These are phyloP conservation scores for Triglochin maritima DNA, from an alignment of 106 monocot genomes.

Conservation along the genomic window DNA sequence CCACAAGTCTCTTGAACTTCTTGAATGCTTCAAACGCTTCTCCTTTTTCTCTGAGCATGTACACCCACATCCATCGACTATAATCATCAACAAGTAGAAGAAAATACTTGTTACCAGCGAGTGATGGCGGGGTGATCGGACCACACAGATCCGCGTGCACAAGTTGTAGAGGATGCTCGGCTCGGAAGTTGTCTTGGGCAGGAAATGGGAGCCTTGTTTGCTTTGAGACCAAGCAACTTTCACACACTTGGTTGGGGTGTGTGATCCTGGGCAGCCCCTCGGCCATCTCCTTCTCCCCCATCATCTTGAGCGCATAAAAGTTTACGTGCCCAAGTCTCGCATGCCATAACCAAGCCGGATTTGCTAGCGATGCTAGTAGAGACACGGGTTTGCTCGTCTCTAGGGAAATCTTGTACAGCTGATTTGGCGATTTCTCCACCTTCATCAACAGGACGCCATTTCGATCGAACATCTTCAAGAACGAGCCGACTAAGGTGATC, in stretches of 20 bases:
- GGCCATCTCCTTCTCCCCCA: neutral
- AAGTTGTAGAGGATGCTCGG: conserved; percentile 4
- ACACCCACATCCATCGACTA: conserved; percentile 4
- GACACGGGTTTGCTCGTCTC: neutral
- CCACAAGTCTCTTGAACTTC: neutral
- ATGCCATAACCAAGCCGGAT: neutral
- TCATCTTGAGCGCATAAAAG: neutral
- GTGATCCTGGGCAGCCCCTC: neutral
- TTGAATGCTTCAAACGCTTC: neutral
- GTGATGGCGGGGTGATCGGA: conserved; percentile 3
- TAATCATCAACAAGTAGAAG: conserved; percentile 1
- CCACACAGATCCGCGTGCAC: conserved; percentile 6
- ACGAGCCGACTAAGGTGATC: neutral
- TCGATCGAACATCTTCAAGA: neutral
- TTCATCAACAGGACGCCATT: neutral
- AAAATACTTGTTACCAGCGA: conserved; percentile 6
- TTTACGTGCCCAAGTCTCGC: neutral
- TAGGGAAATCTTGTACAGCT: neutral
- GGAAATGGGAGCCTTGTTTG: conserved; percentile 10
- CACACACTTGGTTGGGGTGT: neutral
- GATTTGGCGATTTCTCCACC: neutral
- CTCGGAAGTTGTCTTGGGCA: neutral
- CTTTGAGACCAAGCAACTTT: conserved; percentile 1
- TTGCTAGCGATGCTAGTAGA: neutral
- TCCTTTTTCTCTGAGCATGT: neutral